These are phyloP conservation scores for Wallacemonas collosoma DNA, from an alignment of 208 protist species.

Conservation along the genomic window DNA sequence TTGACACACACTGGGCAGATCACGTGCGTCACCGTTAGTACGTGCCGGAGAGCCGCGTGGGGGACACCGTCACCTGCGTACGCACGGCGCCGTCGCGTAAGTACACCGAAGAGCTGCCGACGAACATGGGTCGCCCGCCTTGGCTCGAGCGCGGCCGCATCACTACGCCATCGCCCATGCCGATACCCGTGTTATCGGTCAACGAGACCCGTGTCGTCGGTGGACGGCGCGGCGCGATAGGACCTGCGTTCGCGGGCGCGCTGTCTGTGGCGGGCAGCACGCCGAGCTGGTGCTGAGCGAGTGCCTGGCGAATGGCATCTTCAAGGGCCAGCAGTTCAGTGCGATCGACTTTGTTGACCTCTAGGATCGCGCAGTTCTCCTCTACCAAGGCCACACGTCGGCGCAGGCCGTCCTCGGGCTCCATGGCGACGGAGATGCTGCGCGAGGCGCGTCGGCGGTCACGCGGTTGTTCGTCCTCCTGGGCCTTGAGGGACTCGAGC, in stretches of 20 bases:
- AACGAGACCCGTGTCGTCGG: conserved; percentile 19
- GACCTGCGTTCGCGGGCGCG: conserved; percentile 1
- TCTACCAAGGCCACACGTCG: conserved; percentile 74
- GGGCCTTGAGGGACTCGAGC: conserved; percentile 37
- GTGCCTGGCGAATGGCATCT: conserved; percentile 39
- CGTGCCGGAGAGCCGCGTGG: conserved; percentile 20
- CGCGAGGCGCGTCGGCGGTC: conserved; percentile 3
- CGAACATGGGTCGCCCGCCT: conserved; percentile 64
- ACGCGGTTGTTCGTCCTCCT: conserved; percentile 30
- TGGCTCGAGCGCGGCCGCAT: conserved; percentile 3
- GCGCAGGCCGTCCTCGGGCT: conserved; percentile 53
- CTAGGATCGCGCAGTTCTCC: conserved; percentile 67
- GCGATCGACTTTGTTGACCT: conserved; percentile 81
- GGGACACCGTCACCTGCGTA: conserved; percentile 64
- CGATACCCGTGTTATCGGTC: conserved; percentile 15
- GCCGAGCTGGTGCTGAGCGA: conserved; percentile 19
- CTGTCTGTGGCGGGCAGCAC: neutral
- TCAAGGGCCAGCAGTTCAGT: conserved; percentile 62
- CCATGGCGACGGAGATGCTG: conserved; percentile 44
- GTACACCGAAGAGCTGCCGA: conserved; percentile 51
- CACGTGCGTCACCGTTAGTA: neutral
- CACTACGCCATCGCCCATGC: conserved; percentile 18
- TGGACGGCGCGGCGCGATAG: conserved; percentile 34
- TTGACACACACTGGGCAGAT: neutral
- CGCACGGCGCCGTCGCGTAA: conserved; percentile 38